A percentile compares a stretch with the other conserved stretches of the same genome.
phyloP scores from a whole-genome alignment of 108 stramenopile species.

The Aurantiochytrium sp. region DNA sequence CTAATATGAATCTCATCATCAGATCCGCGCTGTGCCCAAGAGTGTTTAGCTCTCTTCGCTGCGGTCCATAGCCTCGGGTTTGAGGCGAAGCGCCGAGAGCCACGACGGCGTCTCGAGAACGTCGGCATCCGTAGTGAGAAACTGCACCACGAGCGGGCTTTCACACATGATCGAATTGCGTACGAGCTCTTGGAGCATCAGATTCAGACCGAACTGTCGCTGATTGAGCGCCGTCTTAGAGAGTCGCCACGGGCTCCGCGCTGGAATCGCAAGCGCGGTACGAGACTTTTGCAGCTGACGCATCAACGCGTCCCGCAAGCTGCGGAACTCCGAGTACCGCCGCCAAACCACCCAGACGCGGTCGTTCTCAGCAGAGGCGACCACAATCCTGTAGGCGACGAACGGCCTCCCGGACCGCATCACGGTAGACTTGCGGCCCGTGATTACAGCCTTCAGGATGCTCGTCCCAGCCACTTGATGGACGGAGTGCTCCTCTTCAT shows the following conservation, averaged over 20 bases:
- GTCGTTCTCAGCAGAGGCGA: background rate
- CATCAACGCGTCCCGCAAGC: background rate
- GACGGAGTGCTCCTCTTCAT: no score
- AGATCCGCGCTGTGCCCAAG: no score
- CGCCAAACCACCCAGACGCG: background rate
- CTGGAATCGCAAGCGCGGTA: background rate
- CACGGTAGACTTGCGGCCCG: background rate
- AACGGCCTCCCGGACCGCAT: background rate
- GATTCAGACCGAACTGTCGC: background rate
- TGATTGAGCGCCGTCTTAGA: background rate
- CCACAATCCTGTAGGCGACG: background rate
- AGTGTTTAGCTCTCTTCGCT: no score
- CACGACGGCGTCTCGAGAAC: background rate
- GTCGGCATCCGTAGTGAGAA: background rate
- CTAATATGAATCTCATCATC: no score
- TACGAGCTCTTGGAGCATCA: background rate
- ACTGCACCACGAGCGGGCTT: background rate
- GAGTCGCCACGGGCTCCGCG: background rate
- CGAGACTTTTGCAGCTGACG: background rate
- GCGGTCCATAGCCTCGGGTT: no score
- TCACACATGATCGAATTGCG: background rate
- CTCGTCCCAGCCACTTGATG: background rate
- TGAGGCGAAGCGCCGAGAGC: no score
- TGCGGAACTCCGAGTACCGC: conserved; percentile 2
- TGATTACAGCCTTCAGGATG: background rate